Evolutionary conservation across 2,329 filamentous ascomycete genomes (phyloP).

Genomic region (Paraconiothyrium sp.): DNA sequence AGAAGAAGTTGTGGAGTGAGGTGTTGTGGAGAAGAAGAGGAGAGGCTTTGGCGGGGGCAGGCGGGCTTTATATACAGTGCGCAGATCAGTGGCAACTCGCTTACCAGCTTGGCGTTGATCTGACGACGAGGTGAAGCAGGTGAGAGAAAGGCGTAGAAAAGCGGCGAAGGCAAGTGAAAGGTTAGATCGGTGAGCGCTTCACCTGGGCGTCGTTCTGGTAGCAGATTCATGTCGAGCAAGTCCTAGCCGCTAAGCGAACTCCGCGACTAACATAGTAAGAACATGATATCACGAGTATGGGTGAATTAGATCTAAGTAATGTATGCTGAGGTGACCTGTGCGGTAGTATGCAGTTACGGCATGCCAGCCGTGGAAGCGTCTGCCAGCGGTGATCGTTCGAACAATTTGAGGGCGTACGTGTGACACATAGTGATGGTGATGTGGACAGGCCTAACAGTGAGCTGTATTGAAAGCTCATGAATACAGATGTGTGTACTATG

Average conservation of each 20-base stretch:
- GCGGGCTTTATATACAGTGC: conserved; percentile 9
- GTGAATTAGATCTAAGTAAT: background rate
- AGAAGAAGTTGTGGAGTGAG: background rate
- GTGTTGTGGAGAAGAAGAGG: conserved; percentile 3
- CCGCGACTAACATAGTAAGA: background rate
- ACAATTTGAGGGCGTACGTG: too few species aligned
- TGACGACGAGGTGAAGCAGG: background rate
- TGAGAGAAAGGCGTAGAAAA: background rate
- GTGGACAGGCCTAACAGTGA: too few species aligned
- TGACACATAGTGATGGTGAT: too few species aligned
- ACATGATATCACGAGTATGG: background rate
- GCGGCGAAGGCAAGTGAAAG: conserved; percentile 3
- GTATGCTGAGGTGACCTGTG: background rate
- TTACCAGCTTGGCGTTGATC: conserved; percentile 6
- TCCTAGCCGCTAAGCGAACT: background rate
- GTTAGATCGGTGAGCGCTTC: background rate
- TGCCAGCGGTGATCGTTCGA: background rate
- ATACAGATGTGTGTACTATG: too few species aligned
- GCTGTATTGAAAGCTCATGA: too few species aligned
- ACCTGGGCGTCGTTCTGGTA: background rate
- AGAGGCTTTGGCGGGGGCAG: background rate
- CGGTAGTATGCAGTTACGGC: background rate
- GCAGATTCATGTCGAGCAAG: background rate
- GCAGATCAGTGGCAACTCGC: conserved; percentile 5
- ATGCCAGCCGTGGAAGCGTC: background rate